phyloP scores from a whole-genome alignment of 805 yeast genomes.

The Metschnikowia matae region DNA sequence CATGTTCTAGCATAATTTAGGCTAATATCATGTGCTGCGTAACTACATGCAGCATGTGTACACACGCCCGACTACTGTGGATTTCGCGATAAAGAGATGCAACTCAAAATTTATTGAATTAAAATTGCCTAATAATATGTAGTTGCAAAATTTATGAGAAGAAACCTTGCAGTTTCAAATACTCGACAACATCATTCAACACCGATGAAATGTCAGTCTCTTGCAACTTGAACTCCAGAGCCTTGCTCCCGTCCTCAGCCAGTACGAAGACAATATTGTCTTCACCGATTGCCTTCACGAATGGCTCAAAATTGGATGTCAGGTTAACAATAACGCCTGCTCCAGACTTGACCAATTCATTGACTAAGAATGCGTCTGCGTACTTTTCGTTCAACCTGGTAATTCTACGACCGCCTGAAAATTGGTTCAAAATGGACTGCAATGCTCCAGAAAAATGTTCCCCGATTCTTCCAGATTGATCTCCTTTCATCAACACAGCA shows the following conservation, averaged over 20 bases:
- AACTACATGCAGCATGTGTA: not conserved
- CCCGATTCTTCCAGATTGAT: constrained; percentile 37
- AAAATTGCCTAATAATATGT: not conserved
- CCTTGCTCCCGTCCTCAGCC: constrained; percentile 15
- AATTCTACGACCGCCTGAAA: constrained; percentile 77
- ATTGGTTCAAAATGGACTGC: constrained; percentile 87
- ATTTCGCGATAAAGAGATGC: not conserved
- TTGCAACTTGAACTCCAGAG: constrained; percentile 11
- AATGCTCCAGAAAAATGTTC: constrained; percentile 69
- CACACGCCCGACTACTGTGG: not conserved
- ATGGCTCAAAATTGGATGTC: constrained; percentile 43
- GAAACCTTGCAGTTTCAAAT: constrained; percentile 79
- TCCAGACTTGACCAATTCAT: constrained; percentile 84
- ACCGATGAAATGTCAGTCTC: constrained; percentile 29
- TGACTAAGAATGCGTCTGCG: constrained; percentile 58
- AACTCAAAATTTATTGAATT: not conserved
- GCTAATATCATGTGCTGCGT: not conserved
- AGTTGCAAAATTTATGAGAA: not conserved
- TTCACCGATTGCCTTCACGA: constrained; percentile 37
- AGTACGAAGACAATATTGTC: constrained; percentile 54
- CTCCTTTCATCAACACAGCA: constrained; percentile 57
- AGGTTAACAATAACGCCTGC: constrained; percentile 67
- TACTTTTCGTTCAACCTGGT: constrained; percentile 43
- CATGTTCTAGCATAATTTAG: not conserved
- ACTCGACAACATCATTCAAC: constrained; percentile 66